These are phyloP conservation scores for Penicillium steckii DNA, from an alignment of 495 filamentous ascomycete species.

Conservation along the genomic window DNA sequence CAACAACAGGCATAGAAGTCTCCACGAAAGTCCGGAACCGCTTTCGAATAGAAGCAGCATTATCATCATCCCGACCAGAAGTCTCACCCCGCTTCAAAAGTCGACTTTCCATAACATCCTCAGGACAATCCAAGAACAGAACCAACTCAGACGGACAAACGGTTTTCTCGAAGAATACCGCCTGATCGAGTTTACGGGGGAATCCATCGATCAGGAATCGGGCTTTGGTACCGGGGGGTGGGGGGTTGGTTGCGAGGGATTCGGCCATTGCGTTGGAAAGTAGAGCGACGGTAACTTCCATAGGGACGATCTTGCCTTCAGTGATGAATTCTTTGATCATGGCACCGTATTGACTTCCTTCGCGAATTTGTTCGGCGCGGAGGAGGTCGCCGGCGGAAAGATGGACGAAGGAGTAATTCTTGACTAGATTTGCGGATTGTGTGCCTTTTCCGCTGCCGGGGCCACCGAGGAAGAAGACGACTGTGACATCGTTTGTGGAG, in stretches of 20 bases:
- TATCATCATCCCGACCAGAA: constrained; percentile 86
- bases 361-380: constrained; percentile 85
- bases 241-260: constrained; percentile 38
- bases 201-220: constrained; percentile 93
- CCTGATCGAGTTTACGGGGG: constrained; percentile 96
- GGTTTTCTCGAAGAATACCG: constrained; percentile 83
- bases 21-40: constrained; percentile 90
- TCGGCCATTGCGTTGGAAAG: constrained; percentile 90
- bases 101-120: constrained; percentile 79
- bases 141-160: constrained; percentile 81
- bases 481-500: constrained; percentile 74
- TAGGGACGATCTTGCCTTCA: constrained; percentile 92
- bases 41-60: constrained; percentile 93
- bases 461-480: constrained; percentile 65
- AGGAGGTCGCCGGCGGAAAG: constrained; percentile 91
- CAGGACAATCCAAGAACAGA: constrained; percentile 88
- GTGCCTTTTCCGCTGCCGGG: constrained; percentile 59
- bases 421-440: constrained; percentile 85
- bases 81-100: constrained; percentile 90
- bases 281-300: constrained; percentile 95
- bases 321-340: constrained; percentile 89
- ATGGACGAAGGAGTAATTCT: constrained; percentile 90
- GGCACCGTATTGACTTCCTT: constrained; percentile 80
- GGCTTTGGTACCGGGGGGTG: constrained; percentile 26
- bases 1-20: constrained; percentile 94